Conservation (phyloP, 2,329 filamentous ascomycete species). For the Sarocladium oryzae region DNA sequence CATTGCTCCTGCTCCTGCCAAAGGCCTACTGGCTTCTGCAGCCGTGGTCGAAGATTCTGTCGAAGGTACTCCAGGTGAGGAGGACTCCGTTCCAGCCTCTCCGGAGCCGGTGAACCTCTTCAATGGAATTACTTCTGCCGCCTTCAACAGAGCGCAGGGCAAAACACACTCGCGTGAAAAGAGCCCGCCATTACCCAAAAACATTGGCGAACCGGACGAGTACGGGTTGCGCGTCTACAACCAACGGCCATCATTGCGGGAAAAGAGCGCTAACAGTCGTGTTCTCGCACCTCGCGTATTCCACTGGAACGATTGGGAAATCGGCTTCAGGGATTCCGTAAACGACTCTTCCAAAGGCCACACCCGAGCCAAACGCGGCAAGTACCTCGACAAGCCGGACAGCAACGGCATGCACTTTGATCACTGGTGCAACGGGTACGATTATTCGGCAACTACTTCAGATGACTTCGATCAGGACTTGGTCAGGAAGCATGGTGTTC, state of each 20-base stretch:
- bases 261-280: constrained; percentile 44
- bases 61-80: constrained; percentile 27
- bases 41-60: constrained; percentile 28
- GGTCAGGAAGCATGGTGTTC: constrained; percentile 42
- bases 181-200: constrained; percentile 32
- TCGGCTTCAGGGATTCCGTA: constrained; percentile 52
- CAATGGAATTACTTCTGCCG: constrained; percentile 20
- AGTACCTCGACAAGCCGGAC: constrained; percentile 47
- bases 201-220: constrained; percentile 41
- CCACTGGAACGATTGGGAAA: constrained; percentile 45
- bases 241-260: constrained; percentile 32
- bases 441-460: constrained; percentile 40
- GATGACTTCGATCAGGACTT: constrained; percentile 45
- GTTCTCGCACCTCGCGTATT: constrained; percentile 42
- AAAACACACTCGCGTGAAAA: constrained; percentile 28
- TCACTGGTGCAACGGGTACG: constrained; percentile 45
- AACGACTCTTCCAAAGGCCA: constrained; percentile 49
- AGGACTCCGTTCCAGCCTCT: constrained; percentile 29
- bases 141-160: constrained; percentile 20
- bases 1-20: constrained; percentile 27
- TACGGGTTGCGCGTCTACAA: constrained; percentile 42
- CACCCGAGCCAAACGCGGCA: constrained; percentile 45
- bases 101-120: constrained; percentile 24
- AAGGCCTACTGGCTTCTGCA: constrained; percentile 33
- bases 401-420: constrained; percentile 49